Evolutionary conservation across 495 filamentous ascomycete species (phyloP), one percentile per base, ranked within the genome.

Genomic region (Friedmanniomyces simplex): DNA sequence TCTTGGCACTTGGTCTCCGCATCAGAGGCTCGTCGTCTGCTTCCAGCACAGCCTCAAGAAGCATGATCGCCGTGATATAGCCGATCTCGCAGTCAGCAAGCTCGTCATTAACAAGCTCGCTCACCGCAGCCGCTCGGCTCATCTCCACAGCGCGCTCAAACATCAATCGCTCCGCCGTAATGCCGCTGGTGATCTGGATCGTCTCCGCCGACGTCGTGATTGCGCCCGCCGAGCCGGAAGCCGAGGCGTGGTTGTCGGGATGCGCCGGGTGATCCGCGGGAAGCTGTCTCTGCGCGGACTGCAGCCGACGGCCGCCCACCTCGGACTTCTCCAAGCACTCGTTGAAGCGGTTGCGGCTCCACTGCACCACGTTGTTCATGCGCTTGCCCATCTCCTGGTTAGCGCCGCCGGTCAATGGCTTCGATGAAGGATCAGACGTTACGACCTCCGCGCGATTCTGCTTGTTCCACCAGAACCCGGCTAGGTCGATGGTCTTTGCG

Each of bases 141-240:
- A 98, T 96, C 69, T 98, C 93, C 22, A 96, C 71, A 2, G 93
- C 93, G 14, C 93, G 88, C 61, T 98, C 94, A 63, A 95, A 98
- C 94, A 98, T 98, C 48, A 98, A 72, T 70, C 88, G 95, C 72
- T 96, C 93, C 0, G 93, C 93, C 21, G 90, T 95, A 41, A 96
- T 82, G 6, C 91, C 91, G 6, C 81, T 75, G 1, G 76, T 82
- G 14, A 87, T 78, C n/a, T 80, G 73, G 20, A 88, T 84, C 53
- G 74, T 72, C 52, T 86, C 87, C 1, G 81, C 77, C 34, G 80
- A 82, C 13, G 76, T 72, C 11, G 69, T 76, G 30, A 80, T 72
- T 16, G 72, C 73, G 18, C 70, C 67, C 10, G 72, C 71, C 0
- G 63, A 59, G 1, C 76, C 77, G 28, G 68, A 70, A 28, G 77